Evolutionary conservation across 2,329 filamentous ascomycete species (phyloP).

Genomic region (Apiospora hydei): DNA sequence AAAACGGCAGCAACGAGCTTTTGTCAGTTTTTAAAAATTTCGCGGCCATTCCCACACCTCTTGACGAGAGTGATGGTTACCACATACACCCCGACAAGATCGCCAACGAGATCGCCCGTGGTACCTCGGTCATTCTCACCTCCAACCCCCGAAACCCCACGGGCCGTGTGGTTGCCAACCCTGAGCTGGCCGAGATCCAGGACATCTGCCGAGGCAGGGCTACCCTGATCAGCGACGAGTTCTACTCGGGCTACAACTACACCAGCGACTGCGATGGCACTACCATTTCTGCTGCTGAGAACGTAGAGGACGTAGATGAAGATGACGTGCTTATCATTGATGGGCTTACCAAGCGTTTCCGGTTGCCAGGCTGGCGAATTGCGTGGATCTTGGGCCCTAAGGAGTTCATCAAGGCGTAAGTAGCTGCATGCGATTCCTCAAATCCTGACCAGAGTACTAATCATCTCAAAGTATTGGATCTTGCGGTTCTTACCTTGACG

Average conservation of each 20-base stretch:
- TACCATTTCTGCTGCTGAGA: constrained; percentile 88
- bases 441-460: constrained; percentile 25
- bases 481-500: constrained; percentile 93
- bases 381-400: constrained; percentile 97
- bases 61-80: constrained; percentile 86
- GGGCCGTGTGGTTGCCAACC: constrained; percentile 83
- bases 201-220: constrained; percentile 90
- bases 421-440: constrained; percentile 27
- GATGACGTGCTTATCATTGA: constrained; percentile 95
- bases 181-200: constrained; percentile 88
- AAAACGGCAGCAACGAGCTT: constrained; percentile 76
- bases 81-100: constrained; percentile 95
- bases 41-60: constrained; percentile 83
- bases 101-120: constrained; percentile 86
- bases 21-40: constrained; percentile 94
- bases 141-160: constrained; percentile 97
- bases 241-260: constrained; percentile 97
- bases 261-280: constrained; percentile 88
- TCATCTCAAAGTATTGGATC: constrained; percentile 69
- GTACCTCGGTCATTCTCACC: constrained; percentile 87
- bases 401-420: constrained; percentile 87
- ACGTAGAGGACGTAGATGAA: constrained; percentile 87
- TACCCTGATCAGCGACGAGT: constrained; percentile 94
- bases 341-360: constrained; percentile 95
- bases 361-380: constrained; percentile 94